Evolutionary conservation across 495 filamentous ascomycete genomes (phyloP), one percentile per base, ranked within the genome.

Genomic region (Baudoinia panamericana): DNA sequence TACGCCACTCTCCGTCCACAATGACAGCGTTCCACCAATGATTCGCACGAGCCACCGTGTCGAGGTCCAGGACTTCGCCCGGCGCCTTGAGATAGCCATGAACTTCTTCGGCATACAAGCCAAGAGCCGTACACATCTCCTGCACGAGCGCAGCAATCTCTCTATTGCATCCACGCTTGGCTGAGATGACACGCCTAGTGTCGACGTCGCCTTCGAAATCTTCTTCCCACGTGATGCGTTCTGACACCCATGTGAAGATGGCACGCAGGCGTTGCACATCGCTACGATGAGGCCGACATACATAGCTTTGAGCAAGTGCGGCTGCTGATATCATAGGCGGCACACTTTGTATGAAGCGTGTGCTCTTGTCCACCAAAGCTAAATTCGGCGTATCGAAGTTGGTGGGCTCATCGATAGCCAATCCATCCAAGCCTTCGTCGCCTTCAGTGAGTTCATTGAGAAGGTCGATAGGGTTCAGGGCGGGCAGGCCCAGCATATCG

Each of bases 11-110:
- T 12, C 82, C 78, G 53, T 99, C 92, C 9, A 93, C 78, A 26
- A 93, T 62, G 2, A 99, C 86, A 1, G 84, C 78, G 53, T 99
- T 99, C 90, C 90, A 99, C 81, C 84, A 95, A 66, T 99, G 90
- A 50, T 99, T 99, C 6, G 88, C 73, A 25, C 79, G 75, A 22
- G 75, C 78, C 40, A 81, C 73, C 11, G 78, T 71, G 33, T 78
- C 79, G 18, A 82, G 61, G 24, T 95, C 87, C 12, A 84, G 68
- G 2, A 74, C 59, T 49, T 95, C 88, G 1, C 88, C 90, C 0
- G 92, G 92, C 8, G 72, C 63, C 56, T 96, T 99, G 22, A 99
- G 75, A 52, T 82, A 95, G 5, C 90, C 90, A 40, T 75, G 70
- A 30, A 96, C 74, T 6, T 84, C 66, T 44, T 95, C 86, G 20